Conservation (phyloP, 345 rosid genomes). For the Zanthoxylum bungeanum region DNA sequence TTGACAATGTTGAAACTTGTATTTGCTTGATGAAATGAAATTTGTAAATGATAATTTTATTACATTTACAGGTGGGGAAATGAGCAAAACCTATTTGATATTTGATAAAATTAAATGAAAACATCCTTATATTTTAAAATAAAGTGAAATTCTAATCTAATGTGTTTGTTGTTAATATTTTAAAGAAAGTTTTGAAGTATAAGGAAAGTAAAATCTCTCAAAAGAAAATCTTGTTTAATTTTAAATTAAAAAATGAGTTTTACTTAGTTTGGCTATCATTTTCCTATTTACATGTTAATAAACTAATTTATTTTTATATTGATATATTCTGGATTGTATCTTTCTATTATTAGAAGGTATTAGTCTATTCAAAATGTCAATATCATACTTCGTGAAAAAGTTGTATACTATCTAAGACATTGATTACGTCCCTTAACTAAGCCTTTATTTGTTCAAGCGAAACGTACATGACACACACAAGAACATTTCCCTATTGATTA, state of each 20-base stretch:
- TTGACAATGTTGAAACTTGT: neutral
- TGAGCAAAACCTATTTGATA: too few species aligned
- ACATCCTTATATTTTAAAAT: too few species aligned
- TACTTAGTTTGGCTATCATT: too few species aligned
- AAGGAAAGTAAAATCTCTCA: too few species aligned
- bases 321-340: neutral
- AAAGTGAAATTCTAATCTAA: too few species aligned
- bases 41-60: neutral
- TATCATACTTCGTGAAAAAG: neutral
- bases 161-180: too few species aligned
- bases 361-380: neutral
- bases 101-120: too few species aligned
- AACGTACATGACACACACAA: neutral
- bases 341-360: conserved; percentile 9
- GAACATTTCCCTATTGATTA: neutral
- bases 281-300: neutral
- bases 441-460: neutral
- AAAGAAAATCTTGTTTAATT: too few species aligned
- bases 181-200: too few species aligned
- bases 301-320: neutral
- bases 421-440: conserved; percentile 5
- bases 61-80: too few species aligned
- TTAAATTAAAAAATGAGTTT: too few species aligned
- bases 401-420: conserved; percentile 7
- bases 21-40: neutral